Base-by-base conservation (phyloP, 129 eudicot genomes). In the Solidago caesia region DNA sequence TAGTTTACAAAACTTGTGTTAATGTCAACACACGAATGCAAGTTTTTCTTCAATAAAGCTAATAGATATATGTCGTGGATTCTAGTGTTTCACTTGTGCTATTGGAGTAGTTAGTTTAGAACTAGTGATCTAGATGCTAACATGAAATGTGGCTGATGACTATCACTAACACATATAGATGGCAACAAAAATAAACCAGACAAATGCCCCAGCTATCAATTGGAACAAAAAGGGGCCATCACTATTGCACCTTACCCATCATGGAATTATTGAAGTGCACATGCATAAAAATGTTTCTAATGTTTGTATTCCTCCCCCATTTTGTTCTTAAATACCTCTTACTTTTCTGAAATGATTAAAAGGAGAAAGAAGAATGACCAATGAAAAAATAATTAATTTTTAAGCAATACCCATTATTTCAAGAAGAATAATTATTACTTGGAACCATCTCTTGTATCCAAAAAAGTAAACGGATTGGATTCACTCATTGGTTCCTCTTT, bases 151-250 rank as follows among this genome's bases (percentile, higher is more conserved):
- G 53, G 80, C 67, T 64, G 71, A 68, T 72, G 62, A 53, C 79
- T 72, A 45, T 67, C 49, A 41, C 77, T 29, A 45, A 45, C 67
- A 71, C 45, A 79, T 56, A 66, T 81, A 76, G 81, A 81, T 56
- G 76, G 16, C 72, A 81, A 81, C 81, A 81, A 80, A 84, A 80
- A 68, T 76, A 76, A 84, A 77, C 82, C 77, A 84, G 82, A 84
- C 87, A 80, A 84, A 80, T 53, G 77, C 79, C 75, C 67, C 85
- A 84, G 85, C 82, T 76, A 80, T 80, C 81, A 81, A 80, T 74
- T 80, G 85, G 71, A 84, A 84, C 83, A 73, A 79, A 72, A 80
- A 84, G 87, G 85, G 87, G 82, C 85, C 87, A 84, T 84, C 75
- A 68, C 87, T 80, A 33, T 84, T 80, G 80, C 83, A 67, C 82